Evolutionary conservation across 495 filamentous ascomycete species (phyloP), one percentile per base, ranked within the genome.

Genomic region (Hyaloscypha hepaticicola): DNA sequence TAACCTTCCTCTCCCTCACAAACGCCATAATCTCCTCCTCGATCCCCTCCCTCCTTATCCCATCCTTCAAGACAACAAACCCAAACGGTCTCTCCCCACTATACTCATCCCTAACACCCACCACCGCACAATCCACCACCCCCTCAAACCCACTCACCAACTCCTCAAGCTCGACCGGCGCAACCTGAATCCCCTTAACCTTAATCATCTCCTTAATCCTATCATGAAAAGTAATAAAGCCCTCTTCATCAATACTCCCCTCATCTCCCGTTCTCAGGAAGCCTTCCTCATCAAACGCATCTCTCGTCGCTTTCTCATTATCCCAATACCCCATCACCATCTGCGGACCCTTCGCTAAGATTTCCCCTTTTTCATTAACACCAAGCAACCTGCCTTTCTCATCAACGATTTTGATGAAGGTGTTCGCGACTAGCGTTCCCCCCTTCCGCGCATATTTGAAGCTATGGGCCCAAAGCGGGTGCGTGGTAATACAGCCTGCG

Each of bases 161-260:
- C 5, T 84, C 87, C 73, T 71, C 69, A 22, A 71, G 24, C 22
- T 71, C 69, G 1, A 65, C 62, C 21, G 69, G 69, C 3, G 69
- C 90, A 26, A 97, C 91, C 72, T 96, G 93, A 68, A 89, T 87
- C 22, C 89, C 92, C 76, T 90, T 90, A 64, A 96, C 89, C 77
- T 93, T 93, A 77, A 93, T 92, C 64, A 93, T 77, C 70, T 93
- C 90, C 85, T 92, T 80, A 69, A 89, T 86, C 21, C 92, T 85
- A 70, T 96, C 92, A 25, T 96, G 86, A 34, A 96, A 87, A 69
- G 88, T 85, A 33, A 88, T 83, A n/a, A 87, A 87, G 31, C 85
- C 76, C n/a, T 85, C 79, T 24, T 88, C 78, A 73, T 93, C 89
- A 29, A 64, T 51, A 25, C 76, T 72, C 14, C 84, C 87, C 31